Evolutionary conservation across 768 basidiomycete species (phyloP), one percentile per base, ranked within the genome.

Genomic region (Floccularia luteovirens): DNA sequence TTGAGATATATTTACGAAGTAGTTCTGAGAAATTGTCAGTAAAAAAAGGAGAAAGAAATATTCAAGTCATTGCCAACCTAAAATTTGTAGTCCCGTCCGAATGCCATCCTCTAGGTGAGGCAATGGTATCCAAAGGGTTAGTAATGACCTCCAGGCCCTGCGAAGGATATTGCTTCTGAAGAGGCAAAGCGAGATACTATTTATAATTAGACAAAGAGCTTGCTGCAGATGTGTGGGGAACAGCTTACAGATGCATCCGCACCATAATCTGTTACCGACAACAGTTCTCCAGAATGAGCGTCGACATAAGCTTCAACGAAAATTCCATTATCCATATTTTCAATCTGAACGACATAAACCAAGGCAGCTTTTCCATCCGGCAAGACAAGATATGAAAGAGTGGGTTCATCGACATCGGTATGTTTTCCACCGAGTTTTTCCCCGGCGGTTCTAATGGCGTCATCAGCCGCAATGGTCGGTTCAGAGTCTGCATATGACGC

Each of bases 221-320:
- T 21, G 11, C 10, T 23, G 38, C 17, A 8, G n/a, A 5, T 22
- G 12, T 11, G 13, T 19, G 11, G n/a, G 13, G 22, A 17, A 38
- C 17, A 21, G 52, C 62, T 47, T 35, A 64, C 62, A 14, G 69
- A 62, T 14, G 63, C 62, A 43, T 64, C 50, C 31, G 63, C 55
- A n/a, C 66, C 72, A 51, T 74, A 77, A 50, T 78, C 70, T 39
- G 70, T 69, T 21, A 72, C 60, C 16, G 66, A 60, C 13, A 71
- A 48, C 34, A 77, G 48, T 32, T 69, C 61, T 5, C 69, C 69
- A 21, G 61, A 56, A 41, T 70, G 67, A 11, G 70, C 75, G 42
- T 77, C 75, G 39, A 77, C 66, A 44, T 70, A 74, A 1, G 73
- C 75, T 55, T 78, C 74, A 45, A 66, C 66, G 72, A 71, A 77